phyloP scores from a whole-genome alignment of 2,329 filamentous ascomycete genomes.

The Fusarium sulawesiense region DNA sequence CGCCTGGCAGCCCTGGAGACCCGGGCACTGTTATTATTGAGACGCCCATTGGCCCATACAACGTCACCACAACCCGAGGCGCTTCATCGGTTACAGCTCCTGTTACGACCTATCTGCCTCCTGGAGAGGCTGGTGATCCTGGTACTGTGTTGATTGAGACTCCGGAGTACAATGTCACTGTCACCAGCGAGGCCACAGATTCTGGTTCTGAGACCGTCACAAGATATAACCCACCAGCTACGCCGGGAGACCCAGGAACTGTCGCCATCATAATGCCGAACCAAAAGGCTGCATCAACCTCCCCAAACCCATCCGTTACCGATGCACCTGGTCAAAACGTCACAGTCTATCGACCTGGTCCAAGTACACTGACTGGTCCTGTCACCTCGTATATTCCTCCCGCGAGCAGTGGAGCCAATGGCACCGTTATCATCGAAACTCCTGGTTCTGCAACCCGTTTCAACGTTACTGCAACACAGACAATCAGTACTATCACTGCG shows the following conservation, averaged over 20 bases:
- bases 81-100: background rate
- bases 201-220: slow-evolving; percentile 6
- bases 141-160: slow-evolving; percentile 4
- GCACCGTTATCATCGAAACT: slow-evolving; percentile 30
- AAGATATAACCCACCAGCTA: slow-evolving; percentile 18
- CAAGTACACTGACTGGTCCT: slow-evolving; percentile 25
- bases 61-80: slow-evolving; percentile 1
- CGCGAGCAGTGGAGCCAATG: slow-evolving; percentile 8
- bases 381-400: slow-evolving; percentile 29
- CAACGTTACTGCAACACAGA: slow-evolving; percentile 29
- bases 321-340: slow-evolving; percentile 16
- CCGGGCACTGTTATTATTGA: slow-evolving; percentile 4
- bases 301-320: background rate
- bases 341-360: slow-evolving; percentile 22
- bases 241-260: slow-evolving; percentile 25
- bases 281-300: slow-evolving; percentile 4
- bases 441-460: slow-evolving; percentile 10
- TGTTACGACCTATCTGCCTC: background rate
- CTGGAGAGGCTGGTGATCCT: background rate
- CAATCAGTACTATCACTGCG: slow-evolving; percentile 24
- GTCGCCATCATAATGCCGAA: slow-evolving; percentile 27
- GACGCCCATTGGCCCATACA: background rate
- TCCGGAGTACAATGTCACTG: slow-evolving; percentile 6
- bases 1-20: background rate
- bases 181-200: background rate